Evolutionary conservation across 352 stramenopile species (phyloP), one percentile per base, ranked within the genome.

Genomic region (Phytopythium delawarense): DNA sequence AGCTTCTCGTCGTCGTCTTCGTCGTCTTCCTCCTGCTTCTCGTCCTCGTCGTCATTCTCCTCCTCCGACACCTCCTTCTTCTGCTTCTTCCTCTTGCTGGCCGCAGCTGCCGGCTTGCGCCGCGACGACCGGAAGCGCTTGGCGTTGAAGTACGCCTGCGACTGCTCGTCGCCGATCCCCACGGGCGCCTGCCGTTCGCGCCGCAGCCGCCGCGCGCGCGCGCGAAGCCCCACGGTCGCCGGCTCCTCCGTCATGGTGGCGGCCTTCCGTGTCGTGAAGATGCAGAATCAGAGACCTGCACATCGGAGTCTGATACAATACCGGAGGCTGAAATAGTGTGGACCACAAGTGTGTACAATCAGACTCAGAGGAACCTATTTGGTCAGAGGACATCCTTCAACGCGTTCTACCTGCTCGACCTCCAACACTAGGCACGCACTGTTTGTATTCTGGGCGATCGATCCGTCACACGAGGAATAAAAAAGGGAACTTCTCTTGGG

Each of bases 61-160:
- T 34, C 40, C 25, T 63, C 35, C 34, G 11, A 37, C 57, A 42
- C n/a, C 59, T 66, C 39, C 56, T 45, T 13, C 52, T 32, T 30
- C n/a, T 28, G 35, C 34, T 51, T 35, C 48, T 20, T 45, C 13
- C n/a, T 45, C 39, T 45, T 45, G 35, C 35, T 39, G 39, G 39
- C 2, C 39, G 12, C 16, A 1, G 16, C 39, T 59, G 61, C 30
- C 8, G 59, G 30, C 44, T 67, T 75, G 42, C 65, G 64, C 21
- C 54, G 30, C 18, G 64, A 59, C 39, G 70, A 48, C 9, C 58
- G 48, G 20, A 79, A 61, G 16, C 66, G 68, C 52, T 70, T 75
- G 18, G 74, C 71, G 13, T 64, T 75, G 51, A 82, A 78, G 55
- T 72, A 82, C 37, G 71, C 74, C 35, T 81, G 78, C 25, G 71